Evolutionary conservation across 129 eudicot genomes (phyloP).

Genomic region (Kitagawia praeruptora): DNA sequence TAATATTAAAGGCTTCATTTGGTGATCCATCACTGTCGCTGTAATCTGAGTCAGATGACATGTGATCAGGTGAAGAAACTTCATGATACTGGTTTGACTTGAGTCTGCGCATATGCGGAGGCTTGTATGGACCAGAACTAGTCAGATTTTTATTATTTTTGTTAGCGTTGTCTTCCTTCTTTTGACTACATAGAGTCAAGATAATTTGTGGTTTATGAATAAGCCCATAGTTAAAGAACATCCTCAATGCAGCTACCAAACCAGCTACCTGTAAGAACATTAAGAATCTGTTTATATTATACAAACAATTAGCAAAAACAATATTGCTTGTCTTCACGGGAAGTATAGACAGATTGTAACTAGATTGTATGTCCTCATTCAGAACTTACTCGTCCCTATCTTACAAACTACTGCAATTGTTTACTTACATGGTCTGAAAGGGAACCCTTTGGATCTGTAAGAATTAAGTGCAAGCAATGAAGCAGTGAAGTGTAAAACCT

Average conservation of each 20-base stretch:
- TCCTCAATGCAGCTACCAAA: conserved; percentile 65
- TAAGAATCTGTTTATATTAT: not conserved
- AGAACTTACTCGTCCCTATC: not conserved
- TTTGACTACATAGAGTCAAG: conserved; percentile 22
- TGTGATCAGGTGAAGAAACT: conserved; percentile 26
- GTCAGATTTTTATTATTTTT: conserved; percentile 18
- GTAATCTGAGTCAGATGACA: conserved; percentile 86
- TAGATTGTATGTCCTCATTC: not conserved
- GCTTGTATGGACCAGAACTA: conserved; percentile 67
- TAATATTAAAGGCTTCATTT: conserved; percentile 28
- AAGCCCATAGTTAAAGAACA: conserved; percentile 74
- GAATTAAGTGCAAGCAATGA: conserved; percentile 79
- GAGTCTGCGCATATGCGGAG: conserved; percentile 84
- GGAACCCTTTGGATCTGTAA: conserved; percentile 62
- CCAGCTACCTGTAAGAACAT: conserved; percentile 60
- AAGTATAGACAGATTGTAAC: not conserved
- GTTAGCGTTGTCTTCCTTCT: conserved; percentile 27
- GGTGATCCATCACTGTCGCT: conserved; percentile 72
- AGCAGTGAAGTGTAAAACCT: conserved; percentile 75
- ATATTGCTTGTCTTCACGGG: not conserved
- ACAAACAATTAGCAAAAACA: not conserved
- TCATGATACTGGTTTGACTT: conserved; percentile 19
- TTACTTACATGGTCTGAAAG: conserved; percentile 68
- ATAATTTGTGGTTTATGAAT: conserved; percentile 28
- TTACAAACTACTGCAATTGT: conserved; percentile 6